Percentiles rank a stretch among this genome's conserved stretches.
phyloP scores from a whole-genome alignment of 1,284 basidiomycete genomes.

The Puccinia triticina region DNA sequence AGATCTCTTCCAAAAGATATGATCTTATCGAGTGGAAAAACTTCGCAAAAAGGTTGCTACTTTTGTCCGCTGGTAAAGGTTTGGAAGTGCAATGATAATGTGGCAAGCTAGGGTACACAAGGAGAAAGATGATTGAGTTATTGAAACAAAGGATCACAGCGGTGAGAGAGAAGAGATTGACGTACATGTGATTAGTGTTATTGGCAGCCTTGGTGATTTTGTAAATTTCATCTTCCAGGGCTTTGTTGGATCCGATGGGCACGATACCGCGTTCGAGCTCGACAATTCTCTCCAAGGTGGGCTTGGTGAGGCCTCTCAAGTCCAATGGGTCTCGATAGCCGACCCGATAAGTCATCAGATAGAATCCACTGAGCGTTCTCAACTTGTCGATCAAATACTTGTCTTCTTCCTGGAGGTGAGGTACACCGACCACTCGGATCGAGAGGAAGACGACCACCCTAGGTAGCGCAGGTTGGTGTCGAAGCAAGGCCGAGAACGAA shows the following conservation, averaged over 20 bases:
- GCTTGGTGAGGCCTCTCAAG: slow-evolving; percentile 44
- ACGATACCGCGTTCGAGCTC: slow-evolving; percentile 44
- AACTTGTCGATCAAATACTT: slow-evolving; percentile 67
- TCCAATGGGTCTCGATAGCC: slow-evolving; percentile 66
- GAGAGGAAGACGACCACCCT: slow-evolving; percentile 66
- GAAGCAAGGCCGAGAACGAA: slow-evolving; percentile 54
- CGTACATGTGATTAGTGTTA: slow-evolving; percentile 51
- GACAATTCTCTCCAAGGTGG: slow-evolving; percentile 50
- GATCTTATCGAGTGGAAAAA: slow-evolving; percentile 64
- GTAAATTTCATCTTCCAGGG: slow-evolving; percentile 33
- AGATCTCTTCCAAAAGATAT: slow-evolving; percentile 67
- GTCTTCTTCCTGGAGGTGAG: slow-evolving; percentile 64
- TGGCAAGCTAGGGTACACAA: slow-evolving; percentile 63
- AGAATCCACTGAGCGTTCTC: slow-evolving; percentile 64
- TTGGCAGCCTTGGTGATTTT: slow-evolving; percentile 49
- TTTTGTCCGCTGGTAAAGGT: slow-evolving; percentile 55
- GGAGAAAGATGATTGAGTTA: background rate
- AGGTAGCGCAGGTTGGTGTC: slow-evolving; percentile 54
- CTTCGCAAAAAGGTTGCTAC: slow-evolving; percentile 58
- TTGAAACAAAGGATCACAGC: background rate
- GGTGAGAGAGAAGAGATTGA: background rate
- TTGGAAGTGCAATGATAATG: slow-evolving; percentile 67
- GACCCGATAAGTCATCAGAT: slow-evolving; percentile 63
- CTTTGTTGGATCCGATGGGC: slow-evolving; percentile 21
- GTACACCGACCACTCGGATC: slow-evolving; percentile 64